Evolutionary conservation across 1,139 yeast genomes (phyloP).

Genomic region (Suhomyces panamericanus): DNA sequence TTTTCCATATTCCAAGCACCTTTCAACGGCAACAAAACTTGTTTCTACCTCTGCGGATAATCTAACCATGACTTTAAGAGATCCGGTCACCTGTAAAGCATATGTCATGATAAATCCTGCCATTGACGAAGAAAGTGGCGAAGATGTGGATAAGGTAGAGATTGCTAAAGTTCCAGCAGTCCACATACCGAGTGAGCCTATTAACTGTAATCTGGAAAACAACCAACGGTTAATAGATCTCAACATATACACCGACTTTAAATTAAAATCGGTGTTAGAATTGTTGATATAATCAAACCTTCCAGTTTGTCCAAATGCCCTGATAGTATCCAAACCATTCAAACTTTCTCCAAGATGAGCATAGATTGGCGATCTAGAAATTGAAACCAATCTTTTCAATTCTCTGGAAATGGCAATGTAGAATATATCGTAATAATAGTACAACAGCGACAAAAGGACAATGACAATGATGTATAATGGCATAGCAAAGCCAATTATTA

Average conservation of each 20-base stretch:
- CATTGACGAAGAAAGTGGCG: conserved; percentile 61
- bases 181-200: conserved; percentile 65
- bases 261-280: conserved; percentile 61
- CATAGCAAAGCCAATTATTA: conserved; percentile 51
- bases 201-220: conserved; percentile 62
- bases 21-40: conserved; percentile 72
- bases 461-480: conserved; percentile 52
- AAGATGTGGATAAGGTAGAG: conserved; percentile 20
- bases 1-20: conserved; percentile 71
- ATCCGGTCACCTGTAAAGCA: conserved; percentile 62
- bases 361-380: conserved; percentile 54
- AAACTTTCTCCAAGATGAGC: conserved; percentile 65
- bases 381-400: conserved; percentile 43
- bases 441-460: conserved; percentile 40
- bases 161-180: conserved; percentile 59
- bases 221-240: conserved; percentile 72
- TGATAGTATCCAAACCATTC: conserved; percentile 58
- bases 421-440: conserved; percentile 52
- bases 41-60: conserved; percentile 74
- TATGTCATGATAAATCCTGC: conserved; percentile 76
- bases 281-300: conserved; percentile 58
- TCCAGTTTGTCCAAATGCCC: conserved; percentile 53
- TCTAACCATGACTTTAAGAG: conserved; percentile 62
- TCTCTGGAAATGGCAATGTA: conserved; percentile 58
- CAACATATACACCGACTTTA: conserved; percentile 57